phyloP scores from a whole-genome alignment of 2,329 filamentous ascomycete species.

The Trichoderma lentiforme region DNA sequence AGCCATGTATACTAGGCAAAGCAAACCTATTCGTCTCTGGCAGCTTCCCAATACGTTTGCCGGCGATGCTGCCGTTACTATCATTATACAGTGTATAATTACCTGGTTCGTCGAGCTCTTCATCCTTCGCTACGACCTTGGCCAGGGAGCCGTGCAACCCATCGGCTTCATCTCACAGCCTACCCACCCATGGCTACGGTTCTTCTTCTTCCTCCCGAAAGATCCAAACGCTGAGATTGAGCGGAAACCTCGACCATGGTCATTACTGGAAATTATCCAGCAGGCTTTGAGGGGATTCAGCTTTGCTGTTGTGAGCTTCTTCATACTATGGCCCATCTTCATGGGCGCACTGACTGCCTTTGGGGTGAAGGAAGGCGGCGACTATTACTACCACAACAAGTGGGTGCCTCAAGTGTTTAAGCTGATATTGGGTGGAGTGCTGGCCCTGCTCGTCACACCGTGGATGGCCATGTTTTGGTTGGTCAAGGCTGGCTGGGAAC shows the following conservation, averaged over 20 bases:
- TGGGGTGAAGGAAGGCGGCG: neutral
- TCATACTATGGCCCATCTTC: conserved; percentile 5
- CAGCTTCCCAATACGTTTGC: conserved; percentile 8
- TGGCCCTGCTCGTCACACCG: neutral
- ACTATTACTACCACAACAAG: neutral
- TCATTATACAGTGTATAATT: conserved; percentile 4
- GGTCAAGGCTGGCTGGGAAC: conserved; percentile 5
- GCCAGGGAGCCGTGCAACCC: neutral
- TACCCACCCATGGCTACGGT: neutral
- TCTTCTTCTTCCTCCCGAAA: neutral
- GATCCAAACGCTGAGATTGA: neutral
- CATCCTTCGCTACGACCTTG: conserved; percentile 6
- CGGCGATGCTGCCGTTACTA: conserved; percentile 3
- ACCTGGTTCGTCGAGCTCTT: conserved; percentile 9
- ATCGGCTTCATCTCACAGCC: conserved; percentile 4
- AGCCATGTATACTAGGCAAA: conserved; percentile 12
- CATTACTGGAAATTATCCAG: neutral
- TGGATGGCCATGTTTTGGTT: conserved; percentile 14
- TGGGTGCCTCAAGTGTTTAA: conserved; percentile 6
- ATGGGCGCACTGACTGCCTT: conserved; percentile 1
- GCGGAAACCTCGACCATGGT: neutral
- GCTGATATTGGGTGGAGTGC: neutral
- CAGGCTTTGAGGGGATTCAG: neutral
- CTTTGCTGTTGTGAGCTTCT: neutral
- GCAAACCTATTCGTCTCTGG: conserved; percentile 1